Evolutionary conservation across 345 rosid genomes (phyloP).

Genomic region (Aquilaria sinensis): DNA sequence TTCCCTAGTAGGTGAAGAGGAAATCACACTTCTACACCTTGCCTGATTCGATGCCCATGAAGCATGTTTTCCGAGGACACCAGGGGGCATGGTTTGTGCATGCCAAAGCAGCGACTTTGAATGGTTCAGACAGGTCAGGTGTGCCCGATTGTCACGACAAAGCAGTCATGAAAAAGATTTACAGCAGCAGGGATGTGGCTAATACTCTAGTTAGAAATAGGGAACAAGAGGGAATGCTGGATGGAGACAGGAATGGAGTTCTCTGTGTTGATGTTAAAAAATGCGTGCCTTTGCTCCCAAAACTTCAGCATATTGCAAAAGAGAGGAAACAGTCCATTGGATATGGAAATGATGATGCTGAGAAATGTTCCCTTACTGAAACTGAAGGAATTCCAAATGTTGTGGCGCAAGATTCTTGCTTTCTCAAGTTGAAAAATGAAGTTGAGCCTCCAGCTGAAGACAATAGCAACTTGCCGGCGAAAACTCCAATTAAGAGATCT

Average conservation of each 20-base stretch:
- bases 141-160: constrained; percentile 6
- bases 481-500: constrained; percentile 10
- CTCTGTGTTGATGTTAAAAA: neutral
- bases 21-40: constrained; percentile 38
- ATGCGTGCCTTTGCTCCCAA: neutral
- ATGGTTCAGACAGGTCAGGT: constrained; percentile 10
- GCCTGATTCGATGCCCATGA: constrained; percentile 36
- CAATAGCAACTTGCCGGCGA: constrained; percentile 1
- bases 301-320: neutral
- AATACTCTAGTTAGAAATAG: constrained; percentile 1
- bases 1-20: constrained; percentile 31
- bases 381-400: constrained; percentile 1
- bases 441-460: constrained; percentile 3
- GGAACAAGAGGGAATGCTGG: neutral
- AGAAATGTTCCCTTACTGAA: neutral
- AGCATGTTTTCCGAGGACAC: constrained; percentile 35
- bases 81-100: constrained; percentile 37
- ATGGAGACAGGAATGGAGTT: neutral
- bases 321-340: constrained; percentile 5
- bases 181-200: neutral
- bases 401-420: neutral
- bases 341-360: neutral
- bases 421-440: neutral
- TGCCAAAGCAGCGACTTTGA: constrained; percentile 21
- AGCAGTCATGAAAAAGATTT: constrained; percentile 6